These are phyloP conservation scores for Clohesyomyces aquaticus DNA, from an alignment of 495 filamentous ascomycete genomes.

Conservation along the genomic window DNA sequence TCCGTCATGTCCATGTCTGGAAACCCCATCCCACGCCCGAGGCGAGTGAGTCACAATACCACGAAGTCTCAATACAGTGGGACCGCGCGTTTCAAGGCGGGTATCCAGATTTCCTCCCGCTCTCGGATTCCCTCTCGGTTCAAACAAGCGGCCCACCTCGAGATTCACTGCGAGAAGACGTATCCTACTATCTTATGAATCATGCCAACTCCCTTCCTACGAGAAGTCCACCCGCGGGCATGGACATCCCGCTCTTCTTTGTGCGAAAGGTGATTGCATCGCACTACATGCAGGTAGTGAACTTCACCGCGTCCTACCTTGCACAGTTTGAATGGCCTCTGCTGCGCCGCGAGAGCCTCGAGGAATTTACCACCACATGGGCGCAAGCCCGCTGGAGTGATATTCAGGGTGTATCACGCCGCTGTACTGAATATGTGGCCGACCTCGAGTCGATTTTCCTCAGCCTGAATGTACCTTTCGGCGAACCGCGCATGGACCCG, in stretches of 20 bases:
- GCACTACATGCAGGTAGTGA: conserved; percentile 9
- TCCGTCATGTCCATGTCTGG: conserved; percentile 8
- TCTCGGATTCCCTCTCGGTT: background rate
- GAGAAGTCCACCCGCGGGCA: background rate
- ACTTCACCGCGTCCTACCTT: background rate
- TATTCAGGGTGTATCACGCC: background rate
- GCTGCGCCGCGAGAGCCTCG: conserved; percentile 2
- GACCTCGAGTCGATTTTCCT: conserved; percentile 11
- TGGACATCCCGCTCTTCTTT: conserved; percentile 1
- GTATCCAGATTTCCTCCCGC: conserved; percentile 3
- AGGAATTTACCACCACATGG: background rate
- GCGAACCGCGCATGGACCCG: background rate
- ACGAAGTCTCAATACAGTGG: background rate
- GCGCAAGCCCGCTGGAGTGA: conserved; percentile 12
- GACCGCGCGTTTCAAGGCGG: conserved; percentile 6
- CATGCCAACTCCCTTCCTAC: background rate
- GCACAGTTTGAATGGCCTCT: background rate
- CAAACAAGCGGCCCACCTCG: background rate
- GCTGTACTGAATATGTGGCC: background rate
- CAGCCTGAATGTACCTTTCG: background rate
- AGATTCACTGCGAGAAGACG: conserved; percentile 4
- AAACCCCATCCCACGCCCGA: background rate
- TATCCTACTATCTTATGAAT: conserved; percentile 5
- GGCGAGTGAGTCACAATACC: background rate
- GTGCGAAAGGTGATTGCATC: conserved; percentile 5